Percentiles rank a stretch among this genome's conserved stretches.
phyloP scores from a whole-genome alignment of 352 stramenopile genomes.

The Pythium aristosporum region DNA sequence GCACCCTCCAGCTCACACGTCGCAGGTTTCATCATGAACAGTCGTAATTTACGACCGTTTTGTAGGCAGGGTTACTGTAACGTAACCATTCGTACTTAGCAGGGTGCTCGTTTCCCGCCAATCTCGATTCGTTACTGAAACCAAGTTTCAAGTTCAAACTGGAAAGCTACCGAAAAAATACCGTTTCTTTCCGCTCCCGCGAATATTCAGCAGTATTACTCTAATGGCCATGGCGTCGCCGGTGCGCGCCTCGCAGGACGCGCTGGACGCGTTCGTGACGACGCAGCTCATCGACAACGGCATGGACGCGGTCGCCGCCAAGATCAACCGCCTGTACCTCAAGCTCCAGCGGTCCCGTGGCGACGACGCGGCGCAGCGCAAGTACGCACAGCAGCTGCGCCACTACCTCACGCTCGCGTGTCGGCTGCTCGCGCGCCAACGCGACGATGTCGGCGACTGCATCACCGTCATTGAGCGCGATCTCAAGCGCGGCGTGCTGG shows the following conservation, averaged over 20 bases:
- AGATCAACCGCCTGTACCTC: constrained; percentile 59
- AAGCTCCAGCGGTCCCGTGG: constrained; percentile 43
- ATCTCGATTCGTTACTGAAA: too few relatives aligned
- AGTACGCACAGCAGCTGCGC: constrained; percentile 55
- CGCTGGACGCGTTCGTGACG: constrained; percentile 66
- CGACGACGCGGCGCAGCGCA: constrained; percentile 38
- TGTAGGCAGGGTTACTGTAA: too few relatives aligned
- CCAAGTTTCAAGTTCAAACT: too few relatives aligned
- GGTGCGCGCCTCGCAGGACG: constrained; percentile 36
- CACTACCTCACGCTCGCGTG: constrained; percentile 61
- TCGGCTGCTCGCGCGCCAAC: constrained; percentile 55
- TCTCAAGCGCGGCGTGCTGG: constrained; percentile 41
- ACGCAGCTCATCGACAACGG: constrained; percentile 79
- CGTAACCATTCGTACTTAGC: too few relatives aligned
- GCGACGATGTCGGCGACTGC: constrained; percentile 44
- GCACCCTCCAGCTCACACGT: too few relatives aligned
- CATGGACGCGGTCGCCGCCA: constrained; percentile 65
- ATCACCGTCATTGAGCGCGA: constrained; percentile 59
- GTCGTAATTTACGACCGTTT: too few relatives aligned
- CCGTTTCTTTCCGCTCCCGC: too few relatives aligned
- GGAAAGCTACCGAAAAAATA: too few relatives aligned
- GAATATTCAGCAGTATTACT: too few relatives aligned
- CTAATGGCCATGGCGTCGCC: constrained; percentile 4
- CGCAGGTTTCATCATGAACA: too few relatives aligned
- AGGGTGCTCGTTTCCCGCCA: too few relatives aligned